Percentiles rank a stretch among this genome's conserved stretches.
Conservation (phyloP, 257 asterid species). For the Voacanga thouarsii region DNA sequence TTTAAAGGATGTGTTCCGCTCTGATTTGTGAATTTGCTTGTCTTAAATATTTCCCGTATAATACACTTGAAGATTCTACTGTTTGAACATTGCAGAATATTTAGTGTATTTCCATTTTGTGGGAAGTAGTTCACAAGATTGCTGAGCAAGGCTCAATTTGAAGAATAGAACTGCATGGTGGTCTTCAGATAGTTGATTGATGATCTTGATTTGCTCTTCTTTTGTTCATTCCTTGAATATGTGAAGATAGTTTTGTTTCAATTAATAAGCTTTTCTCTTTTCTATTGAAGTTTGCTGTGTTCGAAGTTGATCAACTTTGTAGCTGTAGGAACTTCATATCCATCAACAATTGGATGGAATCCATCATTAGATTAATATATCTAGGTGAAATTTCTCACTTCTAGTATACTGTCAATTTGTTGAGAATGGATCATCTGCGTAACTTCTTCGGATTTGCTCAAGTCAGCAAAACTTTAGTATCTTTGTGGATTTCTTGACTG, state of each 20-base stretch:
- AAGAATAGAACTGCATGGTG: background rate
- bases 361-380: background rate
- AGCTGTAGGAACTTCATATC: slow-evolving; percentile 1
- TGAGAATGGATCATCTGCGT: background rate
- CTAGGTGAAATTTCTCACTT: background rate
- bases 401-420: background rate
- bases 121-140: background rate
- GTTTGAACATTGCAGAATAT: background rate
- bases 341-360: background rate
- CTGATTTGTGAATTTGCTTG: background rate
- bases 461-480: background rate
- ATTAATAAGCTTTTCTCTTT: background rate
- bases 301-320: background rate
- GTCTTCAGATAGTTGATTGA: background rate
- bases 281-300: background rate
- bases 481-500: slow-evolving; percentile 1
- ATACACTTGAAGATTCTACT: background rate
- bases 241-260: background rate
- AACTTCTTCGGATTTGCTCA: background rate
- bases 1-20: background rate
- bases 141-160: background rate
- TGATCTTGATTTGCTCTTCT: slow-evolving; percentile 1
- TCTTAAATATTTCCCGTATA: too few relatives aligned
- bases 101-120: background rate
- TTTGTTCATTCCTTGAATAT: background rate